These are phyloP conservation scores for Polytrichum commune DNA, from an alignment of 225 moss, liverwort and hornwort genomes.

Conservation along the genomic window DNA sequence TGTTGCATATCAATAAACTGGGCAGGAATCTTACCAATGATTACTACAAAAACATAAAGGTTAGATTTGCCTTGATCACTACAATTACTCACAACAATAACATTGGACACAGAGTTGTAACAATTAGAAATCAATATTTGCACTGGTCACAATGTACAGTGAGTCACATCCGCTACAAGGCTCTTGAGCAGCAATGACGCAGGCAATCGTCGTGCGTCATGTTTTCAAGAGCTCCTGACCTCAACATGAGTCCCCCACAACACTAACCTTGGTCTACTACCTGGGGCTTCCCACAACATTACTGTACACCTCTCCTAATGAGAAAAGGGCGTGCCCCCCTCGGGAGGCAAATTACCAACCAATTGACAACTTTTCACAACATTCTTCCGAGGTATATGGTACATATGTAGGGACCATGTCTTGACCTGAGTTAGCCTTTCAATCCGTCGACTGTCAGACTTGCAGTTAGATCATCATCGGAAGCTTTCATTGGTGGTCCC, in stretches of 20 bases:
- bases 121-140: neutral
- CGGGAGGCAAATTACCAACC: conserved; percentile 4
- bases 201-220: too few species aligned
- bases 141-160: neutral
- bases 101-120: too few species aligned
- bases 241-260: neutral
- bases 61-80: too few species aligned
- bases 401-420: conserved; percentile 23
- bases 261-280: neutral
- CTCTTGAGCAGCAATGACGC: too few species aligned
- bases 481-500: conserved; percentile 73
- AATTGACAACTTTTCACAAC: conserved; percentile 10
- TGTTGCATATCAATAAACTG: too few species aligned
- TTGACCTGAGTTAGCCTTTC: conserved; percentile 49
- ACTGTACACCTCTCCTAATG: conserved; percentile 17
- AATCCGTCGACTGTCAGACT: conserved; percentile 65
- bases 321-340: conserved; percentile 6
- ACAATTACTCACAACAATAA: too few species aligned
- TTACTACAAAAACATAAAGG: too few species aligned
- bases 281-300: neutral
- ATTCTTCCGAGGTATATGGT: conserved; percentile 33
- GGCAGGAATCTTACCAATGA: too few species aligned
- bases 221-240: too few species aligned
- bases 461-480: conserved; percentile 82
- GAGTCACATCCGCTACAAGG: neutral